These are phyloP conservation scores for Aspergillus incahuasiensis DNA, from an alignment of 495 filamentous ascomycete species.

Conservation along the genomic window DNA sequence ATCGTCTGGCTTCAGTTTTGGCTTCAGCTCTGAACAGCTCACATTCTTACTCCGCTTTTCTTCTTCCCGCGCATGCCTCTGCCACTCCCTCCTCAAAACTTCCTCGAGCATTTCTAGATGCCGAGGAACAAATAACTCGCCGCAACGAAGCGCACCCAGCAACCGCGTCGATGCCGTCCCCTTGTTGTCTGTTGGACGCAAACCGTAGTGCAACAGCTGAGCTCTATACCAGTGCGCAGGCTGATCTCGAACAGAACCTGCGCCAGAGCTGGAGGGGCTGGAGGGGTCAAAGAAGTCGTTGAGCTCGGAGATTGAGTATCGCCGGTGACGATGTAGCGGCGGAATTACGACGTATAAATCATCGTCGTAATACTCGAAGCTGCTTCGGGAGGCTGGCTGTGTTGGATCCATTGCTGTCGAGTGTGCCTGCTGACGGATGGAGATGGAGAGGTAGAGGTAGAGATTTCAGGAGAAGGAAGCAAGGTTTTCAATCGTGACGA, in stretches of 20 bases:
- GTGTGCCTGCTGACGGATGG: neutral
- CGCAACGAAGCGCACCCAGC: slow-evolving; percentile 44
- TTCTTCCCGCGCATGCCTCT: slow-evolving; percentile 22
- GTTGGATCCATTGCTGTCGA: neutral
- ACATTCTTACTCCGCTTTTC: neutral
- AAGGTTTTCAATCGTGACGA: neutral
- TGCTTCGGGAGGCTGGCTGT: slow-evolving; percentile 1
- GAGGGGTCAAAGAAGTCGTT: slow-evolving; percentile 36
- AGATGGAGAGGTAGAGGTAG: neutral
- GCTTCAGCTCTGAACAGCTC: neutral
- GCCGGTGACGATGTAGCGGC: slow-evolving; percentile 46
- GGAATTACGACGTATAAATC: slow-evolving; percentile 45
- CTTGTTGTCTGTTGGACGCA: slow-evolving; percentile 49
- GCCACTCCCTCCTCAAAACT: slow-evolving; percentile 50
- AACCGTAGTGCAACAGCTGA: slow-evolving; percentile 55
- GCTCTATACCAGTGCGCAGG: slow-evolving; percentile 55
- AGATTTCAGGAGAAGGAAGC: neutral
- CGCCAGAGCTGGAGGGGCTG: neutral
- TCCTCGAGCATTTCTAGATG: slow-evolving; percentile 40
- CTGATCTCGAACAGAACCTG: slow-evolving; percentile 32
- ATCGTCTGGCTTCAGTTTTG: neutral
- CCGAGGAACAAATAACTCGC: slow-evolving; percentile 39
- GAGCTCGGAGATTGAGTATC: slow-evolving; percentile 45
- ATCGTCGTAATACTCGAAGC: slow-evolving; percentile 25
- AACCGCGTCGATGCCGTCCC: slow-evolving; percentile 53